These are phyloP conservation scores for Scleroderma bovista DNA, from an alignment of 768 basidiomycete species.

Conservation along the genomic window DNA sequence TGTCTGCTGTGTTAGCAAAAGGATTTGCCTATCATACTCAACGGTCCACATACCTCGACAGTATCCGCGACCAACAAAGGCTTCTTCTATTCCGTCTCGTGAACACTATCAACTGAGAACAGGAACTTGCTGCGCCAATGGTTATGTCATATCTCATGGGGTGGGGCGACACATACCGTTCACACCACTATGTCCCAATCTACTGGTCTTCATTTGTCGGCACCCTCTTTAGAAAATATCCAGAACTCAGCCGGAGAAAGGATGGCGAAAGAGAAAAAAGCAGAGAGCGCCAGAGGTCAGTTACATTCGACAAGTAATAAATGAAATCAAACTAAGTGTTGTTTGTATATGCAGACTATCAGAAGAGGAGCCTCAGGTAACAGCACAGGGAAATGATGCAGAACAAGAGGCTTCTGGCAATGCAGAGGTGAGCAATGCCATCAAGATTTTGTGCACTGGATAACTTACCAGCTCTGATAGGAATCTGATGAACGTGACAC, in stretches of 20 bases:
- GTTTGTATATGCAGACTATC: too few species aligned
- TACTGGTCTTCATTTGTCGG: slow-evolving; percentile 29
- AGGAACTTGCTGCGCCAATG: slow-evolving; percentile 35
- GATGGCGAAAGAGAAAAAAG: too few species aligned
- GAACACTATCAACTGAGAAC: slow-evolving; percentile 30
- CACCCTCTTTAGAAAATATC: slow-evolving; percentile 7
- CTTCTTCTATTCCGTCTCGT: slow-evolving; percentile 28
- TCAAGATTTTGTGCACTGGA: too few species aligned
- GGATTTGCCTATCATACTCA: slow-evolving; percentile 27
- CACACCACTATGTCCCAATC: slow-evolving; percentile 32
- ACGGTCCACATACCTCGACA: slow-evolving; percentile 7
- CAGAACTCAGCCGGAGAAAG: neutral
- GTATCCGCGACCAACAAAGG: slow-evolving; percentile 20
- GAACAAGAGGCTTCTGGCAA: too few species aligned
- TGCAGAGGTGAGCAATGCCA: too few species aligned
- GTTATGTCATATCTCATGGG: slow-evolving; percentile 40
- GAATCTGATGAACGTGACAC: too few species aligned
- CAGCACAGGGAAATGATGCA: too few species aligned
- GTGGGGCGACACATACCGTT: slow-evolving; percentile 34
- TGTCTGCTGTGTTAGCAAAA: slow-evolving; percentile 31
- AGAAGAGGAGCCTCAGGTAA: too few species aligned
- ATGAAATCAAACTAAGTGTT: too few species aligned
- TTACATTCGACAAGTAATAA: too few species aligned
- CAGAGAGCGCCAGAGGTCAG: too few species aligned
- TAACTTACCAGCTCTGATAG: too few species aligned